phyloP scores from a whole-genome alignment of 441 rosid genomes.

The Erodium chrysanthum region DNA sequence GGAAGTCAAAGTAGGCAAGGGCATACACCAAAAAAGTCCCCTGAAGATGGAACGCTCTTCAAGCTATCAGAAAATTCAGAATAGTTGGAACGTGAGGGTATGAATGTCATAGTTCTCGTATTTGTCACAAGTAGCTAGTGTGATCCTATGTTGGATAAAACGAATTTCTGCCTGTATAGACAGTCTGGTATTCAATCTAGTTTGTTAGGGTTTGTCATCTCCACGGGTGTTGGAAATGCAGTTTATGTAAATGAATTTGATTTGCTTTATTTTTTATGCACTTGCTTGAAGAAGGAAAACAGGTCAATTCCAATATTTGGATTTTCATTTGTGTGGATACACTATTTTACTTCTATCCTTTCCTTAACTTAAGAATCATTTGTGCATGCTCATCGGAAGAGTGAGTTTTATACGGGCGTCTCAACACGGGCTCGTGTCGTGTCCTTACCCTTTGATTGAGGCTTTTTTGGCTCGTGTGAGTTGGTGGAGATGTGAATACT shows the following conservation, averaged over 20 bases:
- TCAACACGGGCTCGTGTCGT: too few species aligned
- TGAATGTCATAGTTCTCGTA: too few species aligned
- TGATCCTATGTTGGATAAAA: not conserved
- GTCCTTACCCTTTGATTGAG: too few species aligned
- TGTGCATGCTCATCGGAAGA: too few species aligned
- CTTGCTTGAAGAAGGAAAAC: too few species aligned
- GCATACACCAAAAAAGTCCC: constrained; percentile 27
- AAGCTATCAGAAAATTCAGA: constrained; percentile 9
- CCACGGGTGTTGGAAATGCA: not conserved
- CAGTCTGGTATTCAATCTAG: not conserved
- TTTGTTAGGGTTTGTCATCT: not conserved
- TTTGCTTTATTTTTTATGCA: not conserved
- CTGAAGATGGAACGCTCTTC: constrained; percentile 21
- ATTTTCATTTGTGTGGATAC: too few species aligned
- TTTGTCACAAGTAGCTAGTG: not conserved
- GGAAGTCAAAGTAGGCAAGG: constrained; percentile 28
- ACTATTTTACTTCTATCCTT: too few species aligned
- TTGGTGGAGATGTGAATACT: too few species aligned
- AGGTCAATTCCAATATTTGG: too few species aligned
- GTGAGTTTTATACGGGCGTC: too few species aligned
- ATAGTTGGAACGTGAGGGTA: not conserved
- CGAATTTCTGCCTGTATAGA: not conserved
- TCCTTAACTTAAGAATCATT: too few species aligned
- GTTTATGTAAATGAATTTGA: not conserved
- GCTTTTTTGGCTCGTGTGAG: too few species aligned